Evolutionary conservation across 345 rosid genomes (phyloP).

Genomic region (Eucalyptus sp.): DNA sequence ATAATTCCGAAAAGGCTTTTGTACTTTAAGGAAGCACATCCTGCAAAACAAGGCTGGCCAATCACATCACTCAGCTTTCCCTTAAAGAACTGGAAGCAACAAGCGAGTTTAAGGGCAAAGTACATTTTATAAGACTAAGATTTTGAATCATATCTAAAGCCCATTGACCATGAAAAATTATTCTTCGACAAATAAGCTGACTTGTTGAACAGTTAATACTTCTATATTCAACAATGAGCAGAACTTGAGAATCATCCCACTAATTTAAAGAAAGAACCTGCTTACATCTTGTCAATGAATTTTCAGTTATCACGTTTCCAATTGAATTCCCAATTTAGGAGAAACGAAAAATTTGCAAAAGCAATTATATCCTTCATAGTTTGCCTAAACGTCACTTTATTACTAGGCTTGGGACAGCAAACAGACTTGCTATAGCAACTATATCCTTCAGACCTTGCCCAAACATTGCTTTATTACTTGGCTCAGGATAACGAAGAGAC

Average conservation of each 20-base stretch:
- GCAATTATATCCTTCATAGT: not conserved
- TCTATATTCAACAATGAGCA: not conserved
- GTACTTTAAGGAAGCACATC: not conserved
- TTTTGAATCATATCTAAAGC: not conserved
- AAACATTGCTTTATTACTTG: not conserved
- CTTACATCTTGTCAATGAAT: not conserved
- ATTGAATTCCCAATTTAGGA: not conserved
- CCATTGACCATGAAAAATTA: not conserved
- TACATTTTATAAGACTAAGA: not conserved
- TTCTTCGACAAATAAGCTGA: not conserved
- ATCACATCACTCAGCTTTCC: not conserved
- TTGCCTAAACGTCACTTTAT: not conserved
- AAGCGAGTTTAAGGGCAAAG: not conserved
- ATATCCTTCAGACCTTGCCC: not conserved
- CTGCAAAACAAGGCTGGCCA: not conserved
- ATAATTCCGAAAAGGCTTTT: not conserved
- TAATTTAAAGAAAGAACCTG: not conserved
- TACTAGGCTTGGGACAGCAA: not conserved
- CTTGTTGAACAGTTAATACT: not conserved
- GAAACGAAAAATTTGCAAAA: not conserved
- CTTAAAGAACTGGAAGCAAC: not conserved
- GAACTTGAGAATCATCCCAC: not conserved
- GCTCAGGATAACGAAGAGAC: not conserved
- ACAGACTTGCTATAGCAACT: not conserved
- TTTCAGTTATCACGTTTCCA: not conserved